Conservation (phyloP, 2,329 filamentous ascomycete species). For the Botrytis galanthina region DNA sequence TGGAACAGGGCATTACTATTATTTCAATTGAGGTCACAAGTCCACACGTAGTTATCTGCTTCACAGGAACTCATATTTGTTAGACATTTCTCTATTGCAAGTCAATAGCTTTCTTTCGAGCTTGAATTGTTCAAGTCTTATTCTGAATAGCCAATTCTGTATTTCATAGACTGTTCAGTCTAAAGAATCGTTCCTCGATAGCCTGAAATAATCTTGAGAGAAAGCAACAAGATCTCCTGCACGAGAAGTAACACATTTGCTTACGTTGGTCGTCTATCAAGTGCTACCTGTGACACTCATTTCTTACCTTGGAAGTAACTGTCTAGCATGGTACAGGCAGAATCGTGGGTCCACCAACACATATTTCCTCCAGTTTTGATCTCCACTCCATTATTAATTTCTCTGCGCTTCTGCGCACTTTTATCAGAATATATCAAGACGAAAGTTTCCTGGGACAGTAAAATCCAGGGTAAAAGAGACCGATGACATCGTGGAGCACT, state of each 20-base stretch:
- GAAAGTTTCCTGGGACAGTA: background rate
- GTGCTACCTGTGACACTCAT: background rate
- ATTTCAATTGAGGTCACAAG: background rate
- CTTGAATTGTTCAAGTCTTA: background rate
- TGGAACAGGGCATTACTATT: fast-evolving
- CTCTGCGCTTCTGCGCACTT: fast-evolving
- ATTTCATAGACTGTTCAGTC: background rate
- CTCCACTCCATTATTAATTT: background rate
- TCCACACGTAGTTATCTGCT: background rate
- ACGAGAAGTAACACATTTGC: background rate
- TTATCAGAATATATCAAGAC: background rate
- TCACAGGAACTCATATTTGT: background rate
- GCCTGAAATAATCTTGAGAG: background rate
- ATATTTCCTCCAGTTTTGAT: background rate
- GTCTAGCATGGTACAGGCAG: fast-evolving
- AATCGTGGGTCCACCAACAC: background rate
- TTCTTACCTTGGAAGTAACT: background rate
- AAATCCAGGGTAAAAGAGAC: background rate
- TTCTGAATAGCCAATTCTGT: background rate
- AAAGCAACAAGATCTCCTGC: too few species aligned
- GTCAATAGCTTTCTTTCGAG: background rate
- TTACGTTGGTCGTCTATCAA: background rate
- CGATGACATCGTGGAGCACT: background rate
- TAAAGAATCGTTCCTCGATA: background rate
- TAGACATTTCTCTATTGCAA: background rate